phyloP scores from a whole-genome alignment of 2,329 filamentous ascomycete genomes.

The Diplodia sapinea region DNA sequence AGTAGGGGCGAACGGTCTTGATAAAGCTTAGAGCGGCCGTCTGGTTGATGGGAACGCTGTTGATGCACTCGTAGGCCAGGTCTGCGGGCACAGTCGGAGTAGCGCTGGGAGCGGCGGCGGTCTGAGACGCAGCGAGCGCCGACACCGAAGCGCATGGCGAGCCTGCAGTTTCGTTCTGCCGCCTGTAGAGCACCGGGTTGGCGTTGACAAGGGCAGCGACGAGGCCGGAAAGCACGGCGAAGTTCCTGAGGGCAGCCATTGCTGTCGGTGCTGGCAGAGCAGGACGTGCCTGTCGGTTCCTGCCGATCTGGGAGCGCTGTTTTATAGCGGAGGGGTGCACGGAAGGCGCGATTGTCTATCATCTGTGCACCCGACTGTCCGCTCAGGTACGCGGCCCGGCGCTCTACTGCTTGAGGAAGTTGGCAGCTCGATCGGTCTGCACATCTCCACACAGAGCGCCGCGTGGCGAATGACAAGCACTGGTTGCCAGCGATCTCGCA shows the following conservation, averaged over 20 bases:
- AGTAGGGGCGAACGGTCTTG: constrained; percentile 49
- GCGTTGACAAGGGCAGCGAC: neutral
- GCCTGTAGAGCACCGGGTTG: constrained; percentile 11
- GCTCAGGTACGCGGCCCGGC: neutral
- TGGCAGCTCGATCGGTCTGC: neutral
- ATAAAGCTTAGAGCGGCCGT: constrained; percentile 49
- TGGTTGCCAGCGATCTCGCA: neutral
- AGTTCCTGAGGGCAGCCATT: constrained; percentile 21
- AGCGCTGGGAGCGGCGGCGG: constrained; percentile 31
- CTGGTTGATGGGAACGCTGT: constrained; percentile 52
- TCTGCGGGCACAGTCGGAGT: constrained; percentile 49
- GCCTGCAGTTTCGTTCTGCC: constrained; percentile 13
- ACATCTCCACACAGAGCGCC: neutral
- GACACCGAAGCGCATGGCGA: constrained; percentile 33
- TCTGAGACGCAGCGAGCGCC: constrained; percentile 24
- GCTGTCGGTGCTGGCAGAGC: no score
- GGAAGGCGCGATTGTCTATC: neutral
- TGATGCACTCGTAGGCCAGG: constrained; percentile 54
- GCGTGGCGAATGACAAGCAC: neutral
- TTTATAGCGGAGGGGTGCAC: constrained; percentile 8
- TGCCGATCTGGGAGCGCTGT: neutral
- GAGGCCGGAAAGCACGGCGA: constrained; percentile 18
- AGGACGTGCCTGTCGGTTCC: neutral
- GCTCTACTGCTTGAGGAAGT: constrained; percentile 27
- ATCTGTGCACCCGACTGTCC: no score